These are phyloP conservation scores for Microcyclospora tardicrescens DNA, from an alignment of 2,329 filamentous ascomycete genomes.

Conservation along the genomic window DNA sequence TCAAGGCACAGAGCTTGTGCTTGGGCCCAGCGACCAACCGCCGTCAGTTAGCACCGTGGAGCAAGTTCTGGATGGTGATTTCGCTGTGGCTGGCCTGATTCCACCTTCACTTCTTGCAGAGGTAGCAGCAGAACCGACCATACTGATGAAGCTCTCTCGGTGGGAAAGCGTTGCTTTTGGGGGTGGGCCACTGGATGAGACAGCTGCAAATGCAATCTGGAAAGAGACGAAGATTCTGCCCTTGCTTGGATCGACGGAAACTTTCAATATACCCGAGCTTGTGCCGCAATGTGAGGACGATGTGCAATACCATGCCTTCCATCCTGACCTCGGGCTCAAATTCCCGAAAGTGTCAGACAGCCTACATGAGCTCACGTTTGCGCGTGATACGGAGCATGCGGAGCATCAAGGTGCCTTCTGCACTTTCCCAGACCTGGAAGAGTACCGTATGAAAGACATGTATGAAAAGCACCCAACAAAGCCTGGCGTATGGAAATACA, in stretches of 20 bases:
- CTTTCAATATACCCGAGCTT: conserved; percentile 5
- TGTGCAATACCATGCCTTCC: conserved; percentile 2
- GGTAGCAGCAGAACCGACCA: conserved; percentile 1
- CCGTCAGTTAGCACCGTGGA: conserved; percentile 3
- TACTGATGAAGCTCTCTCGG: conserved; percentile 1
- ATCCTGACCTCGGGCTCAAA: conserved; percentile 1
- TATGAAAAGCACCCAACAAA: conserved; percentile 17
- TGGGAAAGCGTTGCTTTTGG: conserved; percentile 6
- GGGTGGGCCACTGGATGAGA: conserved; percentile 4
- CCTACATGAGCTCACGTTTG: too few relatives aligned
- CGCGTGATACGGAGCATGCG: too few relatives aligned
- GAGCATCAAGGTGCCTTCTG: too few relatives aligned
- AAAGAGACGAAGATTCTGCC: conserved; percentile 2
- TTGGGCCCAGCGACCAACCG: conserved; percentile 5
- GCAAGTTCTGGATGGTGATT: conserved; percentile 1
- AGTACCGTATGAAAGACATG: conserved; percentile 19
- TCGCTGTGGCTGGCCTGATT: conserved; percentile 5
- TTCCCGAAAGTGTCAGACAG: conserved; percentile 1
- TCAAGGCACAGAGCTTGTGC: conserved; percentile 4
- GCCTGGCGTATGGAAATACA: conserved; percentile 14
- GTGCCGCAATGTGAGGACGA: conserved; percentile 4
- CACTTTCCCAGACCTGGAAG: conserved; percentile 1
- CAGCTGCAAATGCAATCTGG: conserved; percentile 3
- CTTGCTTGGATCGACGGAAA: conserved; percentile 7
- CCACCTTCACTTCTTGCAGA: conserved; percentile 6